Conservation (phyloP, 257 asterid species). For the Scutellaria minor region DNA sequence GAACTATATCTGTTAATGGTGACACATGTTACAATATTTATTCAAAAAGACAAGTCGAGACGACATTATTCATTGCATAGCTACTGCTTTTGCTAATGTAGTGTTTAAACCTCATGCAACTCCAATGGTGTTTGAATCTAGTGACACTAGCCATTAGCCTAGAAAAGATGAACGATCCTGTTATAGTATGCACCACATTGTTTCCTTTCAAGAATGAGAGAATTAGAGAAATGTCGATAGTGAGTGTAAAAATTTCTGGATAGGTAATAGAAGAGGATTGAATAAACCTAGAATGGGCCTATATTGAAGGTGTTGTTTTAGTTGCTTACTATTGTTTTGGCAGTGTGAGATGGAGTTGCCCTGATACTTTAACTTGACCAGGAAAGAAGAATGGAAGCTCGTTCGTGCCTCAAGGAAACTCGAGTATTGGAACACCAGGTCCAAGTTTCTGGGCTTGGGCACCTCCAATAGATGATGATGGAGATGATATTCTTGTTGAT, state of each 20-base stretch:
- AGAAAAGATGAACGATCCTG: too few relatives aligned
- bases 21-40: neutral
- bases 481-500: slow-evolving; percentile 32
- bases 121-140: neutral
- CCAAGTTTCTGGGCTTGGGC: slow-evolving; percentile 95
- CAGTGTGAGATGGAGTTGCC: slow-evolving; percentile 3
- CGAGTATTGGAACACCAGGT: slow-evolving; percentile 68
- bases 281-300: neutral
- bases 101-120: neutral
- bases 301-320: neutral
- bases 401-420: slow-evolving; percentile 41
- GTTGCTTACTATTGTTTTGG: neutral
- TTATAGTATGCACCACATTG: neutral
- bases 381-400: slow-evolving; percentile 47
- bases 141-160: neutral
- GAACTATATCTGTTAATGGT: neutral
- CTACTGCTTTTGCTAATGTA: neutral
- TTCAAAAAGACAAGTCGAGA: neutral
- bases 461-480: slow-evolving; percentile 60
- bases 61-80: neutral
- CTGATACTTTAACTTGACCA: slow-evolving; percentile 43
- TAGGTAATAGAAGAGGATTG: neutral
- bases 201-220: neutral
- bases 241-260: too few relatives aligned
- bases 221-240: neutral